Percentiles rank a stretch among this genome's conserved stretches.
Conservation (phyloP, 495 filamentous ascomycete genomes). For the Xylaria flabelliformis region DNA sequence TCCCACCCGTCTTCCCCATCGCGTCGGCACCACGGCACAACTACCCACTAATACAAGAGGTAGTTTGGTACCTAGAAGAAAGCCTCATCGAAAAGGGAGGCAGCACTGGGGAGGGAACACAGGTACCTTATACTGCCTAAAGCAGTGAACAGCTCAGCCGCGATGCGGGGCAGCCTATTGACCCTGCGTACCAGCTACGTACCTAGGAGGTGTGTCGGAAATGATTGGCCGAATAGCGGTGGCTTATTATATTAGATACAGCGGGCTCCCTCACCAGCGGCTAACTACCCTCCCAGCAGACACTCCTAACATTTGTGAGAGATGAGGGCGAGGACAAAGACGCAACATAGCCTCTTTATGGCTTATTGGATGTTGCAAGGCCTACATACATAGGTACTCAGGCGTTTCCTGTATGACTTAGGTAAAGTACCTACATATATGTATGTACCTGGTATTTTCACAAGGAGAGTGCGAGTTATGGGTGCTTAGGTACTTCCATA, state of each 20-base stretch:
- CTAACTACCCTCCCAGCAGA: not conserved
- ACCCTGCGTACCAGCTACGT: conserved; percentile 1
- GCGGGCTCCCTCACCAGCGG: conserved; percentile 13
- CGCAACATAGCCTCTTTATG: not conserved
- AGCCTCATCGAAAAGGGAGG: conserved; percentile 17
- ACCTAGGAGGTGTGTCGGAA: conserved; percentile 10
- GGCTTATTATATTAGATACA: not conserved
- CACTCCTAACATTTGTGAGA: not conserved
- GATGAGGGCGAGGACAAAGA: not conserved
- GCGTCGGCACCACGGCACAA: conserved; percentile 5
- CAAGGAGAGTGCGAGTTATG: not conserved
- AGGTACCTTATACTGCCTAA: conserved; percentile 9
- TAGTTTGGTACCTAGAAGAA: not conserved
- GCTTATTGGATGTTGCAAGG: not conserved
- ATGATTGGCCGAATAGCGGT: conserved; percentile 13
- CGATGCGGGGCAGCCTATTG: conserved; percentile 37
- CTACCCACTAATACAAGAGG: not conserved
- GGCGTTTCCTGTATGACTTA: not conserved
- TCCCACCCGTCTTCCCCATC: not conserved
- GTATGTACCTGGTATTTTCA: too few relatives aligned
- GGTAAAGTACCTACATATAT: too few relatives aligned
- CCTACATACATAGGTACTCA: not conserved
- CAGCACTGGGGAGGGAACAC: not conserved
- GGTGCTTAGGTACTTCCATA: not conserved
- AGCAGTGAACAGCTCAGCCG: conserved; percentile 36